Evolutionary conservation across 108 stramenopile species (phyloP).

Genomic region (Cyclotella choctawhatcheeana): DNA sequence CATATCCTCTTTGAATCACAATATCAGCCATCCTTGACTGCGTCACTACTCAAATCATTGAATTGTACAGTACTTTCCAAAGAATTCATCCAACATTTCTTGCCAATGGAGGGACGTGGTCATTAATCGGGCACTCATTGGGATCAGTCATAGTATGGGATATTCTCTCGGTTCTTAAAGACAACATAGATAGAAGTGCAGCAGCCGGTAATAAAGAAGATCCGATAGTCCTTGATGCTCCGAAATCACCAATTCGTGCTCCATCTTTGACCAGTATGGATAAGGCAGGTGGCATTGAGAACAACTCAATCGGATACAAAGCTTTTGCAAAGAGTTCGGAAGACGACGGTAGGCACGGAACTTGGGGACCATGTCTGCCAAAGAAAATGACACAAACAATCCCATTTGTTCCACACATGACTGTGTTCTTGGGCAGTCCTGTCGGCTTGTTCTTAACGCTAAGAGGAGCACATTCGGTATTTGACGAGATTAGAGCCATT

Average conservation of each 20-base stretch:
- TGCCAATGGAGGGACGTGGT: slow-evolving; percentile 58
- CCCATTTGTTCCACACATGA: slow-evolving; percentile 76
- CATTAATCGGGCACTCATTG: slow-evolving; percentile 84
- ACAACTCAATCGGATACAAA: slow-evolving; percentile 52
- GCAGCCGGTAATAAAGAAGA: slow-evolving; percentile 32
- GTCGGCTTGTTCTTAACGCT: slow-evolving; percentile 82
- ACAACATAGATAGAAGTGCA: slow-evolving; percentile 34
- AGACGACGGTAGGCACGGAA: slow-evolving; percentile 56
- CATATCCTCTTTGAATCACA: no score
- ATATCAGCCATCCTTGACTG: slow-evolving; percentile 69
- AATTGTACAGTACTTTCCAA: slow-evolving; percentile 59
- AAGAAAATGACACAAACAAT: slow-evolving; percentile 58
- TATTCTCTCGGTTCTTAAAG: slow-evolving; percentile 73
- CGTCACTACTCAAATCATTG: slow-evolving; percentile 73
- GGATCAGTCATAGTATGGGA: slow-evolving; percentile 92
- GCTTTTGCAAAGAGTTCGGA: slow-evolving; percentile 45
- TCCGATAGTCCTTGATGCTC: slow-evolving; percentile 37
- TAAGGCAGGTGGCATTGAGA: slow-evolving; percentile 17
- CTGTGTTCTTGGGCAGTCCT: slow-evolving; percentile 82
- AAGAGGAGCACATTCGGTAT: slow-evolving; percentile 80
- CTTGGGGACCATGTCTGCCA: slow-evolving; percentile 77
- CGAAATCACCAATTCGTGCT: slow-evolving; percentile 11
- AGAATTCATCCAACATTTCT: slow-evolving; percentile 68
- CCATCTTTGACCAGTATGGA: slow-evolving; percentile 24
- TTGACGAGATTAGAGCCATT: slow-evolving; percentile 68